Base-by-base conservation (phyloP, 2,329 filamentous ascomycete genomes). In the Cladosporium oxysporum region DNA sequence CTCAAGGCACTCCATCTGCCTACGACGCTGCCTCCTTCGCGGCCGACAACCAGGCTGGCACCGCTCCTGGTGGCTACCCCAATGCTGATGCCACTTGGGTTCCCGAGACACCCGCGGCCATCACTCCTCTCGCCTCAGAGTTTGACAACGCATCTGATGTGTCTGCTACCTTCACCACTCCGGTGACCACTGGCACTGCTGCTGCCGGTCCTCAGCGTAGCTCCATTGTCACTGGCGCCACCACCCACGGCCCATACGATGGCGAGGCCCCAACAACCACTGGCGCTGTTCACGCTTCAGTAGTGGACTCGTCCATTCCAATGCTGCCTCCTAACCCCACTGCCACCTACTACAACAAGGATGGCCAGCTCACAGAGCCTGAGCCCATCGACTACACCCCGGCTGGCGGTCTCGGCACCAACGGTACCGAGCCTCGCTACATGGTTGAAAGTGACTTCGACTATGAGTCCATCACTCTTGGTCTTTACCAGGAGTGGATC, bases 401-500 rank as follows among this genome's bases (percentile, higher is more conserved):
- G 0, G 85, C 82, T 44, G 79, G 91, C 66, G 92, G 92, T 14
- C 78, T 90, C 1, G 91, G 91, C 2, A 93, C 91, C 52, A 93
- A 94, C 67, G 91, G 91, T n/a, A 86, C 87, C 0, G 83, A 84
- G 52, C 91, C 91, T 1, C 86, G 92, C 1, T 94, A 94, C 77
- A 87, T 90, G 67, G 88, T 91, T 0, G 84, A 91, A 72, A 91
- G 89, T 69, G 92, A 96, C 73, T 95, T 93, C 74, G 92, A 95
- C 77, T 95, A 90, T 75, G 84, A 94, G 75, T 93, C 90, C 0
- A 83, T 95, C 33, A 85, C 88, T 0, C 82, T 95, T 14, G 90
- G 85, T 14, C 81, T 94, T 0, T 93, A 94, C 75, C 90, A 93
- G 72, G 91, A 95, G 78, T 95, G 87, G 85, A 92, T 94, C 63